phyloP scores from a whole-genome alignment of 1,139 yeast genomes.

The Saccharomyces hybrid region DNA sequence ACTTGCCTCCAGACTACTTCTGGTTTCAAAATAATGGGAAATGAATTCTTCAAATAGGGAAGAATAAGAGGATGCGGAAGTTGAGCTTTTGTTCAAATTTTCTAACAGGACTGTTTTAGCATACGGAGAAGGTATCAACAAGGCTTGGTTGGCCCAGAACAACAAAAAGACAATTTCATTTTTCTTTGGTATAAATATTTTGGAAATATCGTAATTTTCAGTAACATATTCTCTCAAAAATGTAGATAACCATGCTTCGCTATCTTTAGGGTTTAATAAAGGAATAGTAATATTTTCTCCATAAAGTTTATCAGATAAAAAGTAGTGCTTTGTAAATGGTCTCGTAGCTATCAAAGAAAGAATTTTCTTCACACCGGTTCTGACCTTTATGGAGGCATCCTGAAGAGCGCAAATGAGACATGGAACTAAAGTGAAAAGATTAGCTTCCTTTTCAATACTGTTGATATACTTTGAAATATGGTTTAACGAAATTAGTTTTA shows the following conservation, averaged over 20 bases:
- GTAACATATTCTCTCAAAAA: slow-evolving; percentile 40
- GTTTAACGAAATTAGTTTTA: slow-evolving; percentile 43
- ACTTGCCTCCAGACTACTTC: slow-evolving; percentile 39
- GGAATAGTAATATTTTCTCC: slow-evolving; percentile 44
- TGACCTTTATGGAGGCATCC: slow-evolving; percentile 36
- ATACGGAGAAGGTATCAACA: slow-evolving; percentile 37
- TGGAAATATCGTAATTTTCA: slow-evolving; percentile 39
- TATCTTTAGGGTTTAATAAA: slow-evolving; percentile 61
- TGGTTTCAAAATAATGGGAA: slow-evolving; percentile 35
- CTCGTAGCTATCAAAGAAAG: slow-evolving; percentile 32
- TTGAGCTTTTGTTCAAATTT: slow-evolving; percentile 14
- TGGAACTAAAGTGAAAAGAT: slow-evolving; percentile 40
- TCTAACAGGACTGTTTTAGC: slow-evolving; percentile 38
- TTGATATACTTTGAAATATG: slow-evolving; percentile 35
- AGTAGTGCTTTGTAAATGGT: slow-evolving; percentile 36
- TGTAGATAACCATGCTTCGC: slow-evolving; percentile 39
- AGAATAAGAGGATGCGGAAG: slow-evolving; percentile 32
- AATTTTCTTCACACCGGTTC: slow-evolving; percentile 32
- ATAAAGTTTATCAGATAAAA: slow-evolving; percentile 38
- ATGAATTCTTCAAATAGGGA: slow-evolving; percentile 35
- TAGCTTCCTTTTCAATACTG: slow-evolving; percentile 32
- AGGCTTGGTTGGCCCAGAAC: slow-evolving; percentile 45
- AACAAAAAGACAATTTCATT: slow-evolving; percentile 38
- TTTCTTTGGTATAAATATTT: slow-evolving; percentile 37
- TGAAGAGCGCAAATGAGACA: slow-evolving; percentile 35